Evolutionary conservation across 306 rosid species (phyloP), one percentile per base, ranked within the genome.

Genomic region (Sesbania bispinosa): DNA sequence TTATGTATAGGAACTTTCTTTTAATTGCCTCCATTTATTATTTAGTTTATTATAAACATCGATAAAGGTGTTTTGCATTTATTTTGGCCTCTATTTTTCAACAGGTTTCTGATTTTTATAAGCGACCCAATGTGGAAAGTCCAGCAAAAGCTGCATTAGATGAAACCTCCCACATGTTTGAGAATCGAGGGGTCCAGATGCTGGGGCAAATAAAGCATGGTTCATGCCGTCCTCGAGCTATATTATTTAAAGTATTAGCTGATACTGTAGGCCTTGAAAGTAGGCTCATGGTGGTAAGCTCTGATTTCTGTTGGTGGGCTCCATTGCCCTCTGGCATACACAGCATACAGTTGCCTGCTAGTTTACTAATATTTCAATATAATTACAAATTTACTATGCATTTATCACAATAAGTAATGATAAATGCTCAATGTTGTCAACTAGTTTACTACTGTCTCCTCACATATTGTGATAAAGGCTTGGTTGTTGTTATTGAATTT

Each of bases 241-340:
- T 95, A 73, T 88, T 95, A 78, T 95, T 95, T 79, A 95, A 95
- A 87, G 96, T 79, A 73, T 82, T 95, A 52, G 97, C 97, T 14
- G 99, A 95, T 82, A 74, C 96, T 81, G 92, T 95, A n/a, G 97
- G 96, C 45, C 99, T 95, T 73, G 97, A 95, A 85, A 88, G 99
- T 75, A 87, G 80, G 70, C 90, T 95, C 30, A 71, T 86, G 85
- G 93, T 86, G 99, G 99, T 95, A 88, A 95, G 96, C 67, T 74
- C 61, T 51, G 23, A 43, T 33, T 69, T 77, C 35, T 69, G 81
- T 62, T 79, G 71, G 52, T 62, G 26, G 36, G 51, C 38, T 48
- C 21, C 33, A 42, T 75, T 76, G 19, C 19, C 62, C 8, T 35
- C 21, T 69, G 10, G 15, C 39, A 15, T 39, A 59, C 11, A 54